Base-by-base conservation (phyloP, 2,329 filamentous ascomycete species). In the Alternaria novae-zelandiae region DNA sequence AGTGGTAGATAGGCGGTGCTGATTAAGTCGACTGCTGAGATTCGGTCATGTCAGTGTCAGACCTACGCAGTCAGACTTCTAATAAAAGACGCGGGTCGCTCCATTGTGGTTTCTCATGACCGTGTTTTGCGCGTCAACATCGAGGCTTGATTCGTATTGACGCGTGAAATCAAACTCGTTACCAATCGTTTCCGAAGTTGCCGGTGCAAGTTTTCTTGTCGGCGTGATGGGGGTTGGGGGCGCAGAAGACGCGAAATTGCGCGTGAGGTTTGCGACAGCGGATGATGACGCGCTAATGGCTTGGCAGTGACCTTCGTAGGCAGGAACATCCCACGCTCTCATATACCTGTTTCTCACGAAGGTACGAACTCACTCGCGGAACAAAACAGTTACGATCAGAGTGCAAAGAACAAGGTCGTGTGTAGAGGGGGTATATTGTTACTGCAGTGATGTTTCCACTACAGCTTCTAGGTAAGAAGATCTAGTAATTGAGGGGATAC, bases 401-500 rank as follows among this genome's bases (percentile, higher is more conserved):
- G 17, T 25, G 3, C 13, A 25, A n/a, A 54, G 1, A 44, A 11
- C 13, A 20, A 21, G 44, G 20, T 47, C 17, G 17, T 46, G 20
- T 25, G 12, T 44, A 49, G 47, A 41, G 21, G 23, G 59, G 59
- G 59, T 61, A 61, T 61, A 61, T 56, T 61, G 54, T 61, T 53
- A 11, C 54, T 57, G 26, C 25, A 58, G 54, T 53, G 26, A 58
- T 51, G 25, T 36, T 46, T 46, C 25, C 36, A 25, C 59, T 61
- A 41, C 47, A 58, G 59, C 54, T 41, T 61, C 59, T 61, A 58
- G 30, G 59, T 54, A 49, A 32, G 44, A 36, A 49, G 45, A 54
- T 65, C 63, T 65, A 65, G 44, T 43, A 54, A 54, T 59, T 43
- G 45, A 59, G 32, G 12, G n/a, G 26, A 20, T 54, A 59, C 51